Conservation (phyloP, 768 basidiomycete species). For the Boletellus ananas region DNA sequence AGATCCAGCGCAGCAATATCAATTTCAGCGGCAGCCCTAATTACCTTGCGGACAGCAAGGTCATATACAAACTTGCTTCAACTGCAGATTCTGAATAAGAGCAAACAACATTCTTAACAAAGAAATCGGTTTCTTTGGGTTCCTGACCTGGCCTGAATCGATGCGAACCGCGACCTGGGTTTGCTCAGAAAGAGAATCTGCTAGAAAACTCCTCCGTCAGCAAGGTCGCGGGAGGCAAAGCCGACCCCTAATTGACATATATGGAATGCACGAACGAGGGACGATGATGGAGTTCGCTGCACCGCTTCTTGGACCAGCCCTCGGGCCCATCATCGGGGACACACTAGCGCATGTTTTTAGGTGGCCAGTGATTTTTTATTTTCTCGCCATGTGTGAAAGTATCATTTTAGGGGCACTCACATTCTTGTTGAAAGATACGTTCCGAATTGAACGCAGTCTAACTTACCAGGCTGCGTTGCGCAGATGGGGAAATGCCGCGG, state of each 20-base stretch:
- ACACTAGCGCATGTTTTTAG: constrained; percentile 58
- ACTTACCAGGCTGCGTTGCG: constrained; percentile 69
- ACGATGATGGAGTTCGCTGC: constrained; percentile 80
- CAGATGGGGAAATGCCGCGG: constrained; percentile 33
- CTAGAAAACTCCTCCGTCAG: too few relatives aligned
- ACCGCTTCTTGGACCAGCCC: constrained; percentile 69
- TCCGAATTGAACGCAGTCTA: constrained; percentile 75
- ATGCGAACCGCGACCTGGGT: too few relatives aligned
- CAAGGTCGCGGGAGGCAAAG: too few relatives aligned
- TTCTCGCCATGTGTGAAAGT: constrained; percentile 63
- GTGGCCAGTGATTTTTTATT: constrained; percentile 86
- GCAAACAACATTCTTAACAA: too few relatives aligned
- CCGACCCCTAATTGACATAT: constrained; percentile 79
- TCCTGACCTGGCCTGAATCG: too few relatives aligned
- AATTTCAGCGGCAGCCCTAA: constrained; percentile 75
- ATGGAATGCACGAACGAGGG: constrained; percentile 69
- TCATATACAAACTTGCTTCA: too few relatives aligned
- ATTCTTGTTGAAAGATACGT: constrained; percentile 76
- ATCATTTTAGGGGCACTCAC: constrained; percentile 53
- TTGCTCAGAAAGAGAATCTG: too few relatives aligned
- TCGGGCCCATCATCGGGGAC: constrained; percentile 73
- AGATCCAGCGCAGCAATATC: constrained; percentile 65
- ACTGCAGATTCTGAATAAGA: too few relatives aligned
- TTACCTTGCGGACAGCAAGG: too few relatives aligned
- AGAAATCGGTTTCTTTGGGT: too few relatives aligned